These are phyloP conservation scores for Silene uniflora DNA, from an alignment of 148 eudicot species.

Conservation along the genomic window DNA sequence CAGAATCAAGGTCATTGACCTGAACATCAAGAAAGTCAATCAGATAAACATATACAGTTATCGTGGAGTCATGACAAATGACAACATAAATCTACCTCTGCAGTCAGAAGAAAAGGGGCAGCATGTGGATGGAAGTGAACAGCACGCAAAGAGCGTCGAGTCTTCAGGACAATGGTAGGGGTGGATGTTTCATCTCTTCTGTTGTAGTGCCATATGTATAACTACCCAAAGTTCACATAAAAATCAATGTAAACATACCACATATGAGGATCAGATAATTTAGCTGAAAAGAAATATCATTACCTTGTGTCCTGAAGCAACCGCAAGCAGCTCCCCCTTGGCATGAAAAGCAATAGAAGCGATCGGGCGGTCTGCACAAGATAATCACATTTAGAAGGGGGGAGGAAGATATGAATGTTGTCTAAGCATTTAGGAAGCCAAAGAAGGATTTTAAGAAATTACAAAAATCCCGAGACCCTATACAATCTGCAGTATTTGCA, in stretches of 20 bases:
- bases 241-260: slow-evolving; percentile 6
- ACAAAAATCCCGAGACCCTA: slow-evolving; percentile 93
- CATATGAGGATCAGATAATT: background rate
- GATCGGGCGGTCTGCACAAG: slow-evolving; percentile 81
- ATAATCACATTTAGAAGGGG: slow-evolving; percentile 12
- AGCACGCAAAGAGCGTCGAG: slow-evolving; percentile 94
- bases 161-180: slow-evolving; percentile 82
- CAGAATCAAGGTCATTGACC: slow-evolving; percentile 95
- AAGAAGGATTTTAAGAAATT: slow-evolving; percentile 23
- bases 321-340: slow-evolving; percentile 90
- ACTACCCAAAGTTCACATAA: slow-evolving; percentile 34
- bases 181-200: slow-evolving; percentile 66
- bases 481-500: slow-evolving; percentile 83
- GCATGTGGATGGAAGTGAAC: slow-evolving; percentile 98
- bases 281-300: slow-evolving; percentile 11
- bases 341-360: slow-evolving; percentile 99
- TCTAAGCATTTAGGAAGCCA: slow-evolving; percentile 4
- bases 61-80: slow-evolving; percentile 12
- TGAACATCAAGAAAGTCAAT: slow-evolving; percentile 28
- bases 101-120: slow-evolving; percentile 89
- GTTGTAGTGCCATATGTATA: slow-evolving; percentile 94
- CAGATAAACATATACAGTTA: background rate
- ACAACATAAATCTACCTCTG: slow-evolving; percentile 60
- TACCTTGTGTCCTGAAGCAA: slow-evolving; percentile 99
- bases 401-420: background rate